These are phyloP conservation scores for cucumber (Cucumis sativus) DNA, from an alignment of 306 rosid species.

Conservation along the genomic window Cucumber_9930_V3 NC_026657.2:20492001-20492500, in stretches of 20 bases:
- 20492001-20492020: constrained; percentile 5
- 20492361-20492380: no score
- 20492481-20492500: no score
- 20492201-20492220: constrained; percentile 50
- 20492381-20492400: no score
- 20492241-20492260: constrained; percentile 61
- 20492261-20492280: no score
- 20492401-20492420: no score
- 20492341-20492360: no score
- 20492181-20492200: constrained; percentile 70
- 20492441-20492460: no score
- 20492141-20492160: constrained; percentile 6
- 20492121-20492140: constrained; percentile 62
- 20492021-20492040: constrained; percentile 37
- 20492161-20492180: constrained; percentile 88
- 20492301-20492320: no score
- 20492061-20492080: constrained; percentile 55
- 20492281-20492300: no score
- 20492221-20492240: constrained; percentile 78
- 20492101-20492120: constrained; percentile 69
- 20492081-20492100: constrained; percentile 47
- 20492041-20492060: constrained; percentile 75
- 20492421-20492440: no score
- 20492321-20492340: no score
- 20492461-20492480: no score